phyloP scores from a whole-genome alignment of 768 basidiomycete species.

The Hemileccinum impolitum region DNA sequence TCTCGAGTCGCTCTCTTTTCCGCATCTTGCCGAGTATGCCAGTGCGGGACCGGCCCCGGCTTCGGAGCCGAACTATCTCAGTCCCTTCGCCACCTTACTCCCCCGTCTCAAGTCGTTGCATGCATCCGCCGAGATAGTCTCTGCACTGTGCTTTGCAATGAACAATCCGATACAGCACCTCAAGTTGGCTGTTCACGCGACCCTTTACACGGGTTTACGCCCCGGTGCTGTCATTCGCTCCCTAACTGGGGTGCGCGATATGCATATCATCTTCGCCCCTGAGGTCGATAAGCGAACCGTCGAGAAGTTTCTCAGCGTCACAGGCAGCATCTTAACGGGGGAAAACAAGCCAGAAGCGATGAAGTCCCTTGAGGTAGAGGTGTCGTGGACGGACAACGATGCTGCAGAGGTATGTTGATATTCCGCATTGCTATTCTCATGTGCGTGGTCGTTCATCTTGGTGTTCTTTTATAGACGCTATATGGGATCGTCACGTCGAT shows the following conservation, averaged over 20 bases:
- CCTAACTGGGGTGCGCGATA: conserved; percentile 25
- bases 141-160: conserved; percentile 17
- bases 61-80: neutral
- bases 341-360: conserved; percentile 10
- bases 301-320: conserved; percentile 28
- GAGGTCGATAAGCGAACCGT: conserved; percentile 33
- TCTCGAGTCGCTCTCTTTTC: conserved; percentile 28
- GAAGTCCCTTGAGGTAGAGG: conserved; percentile 27
- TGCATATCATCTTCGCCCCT: conserved; percentile 29
- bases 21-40: conserved; percentile 20
- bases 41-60: neutral
- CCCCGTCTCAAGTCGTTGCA: conserved; percentile 26
- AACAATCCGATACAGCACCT: conserved; percentile 18
- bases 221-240: conserved; percentile 26
- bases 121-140: conserved; percentile 25
- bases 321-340: conserved; percentile 21
- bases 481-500: conserved; percentile 29
- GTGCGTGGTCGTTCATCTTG: neutral
- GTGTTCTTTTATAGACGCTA: conserved; percentile 17
- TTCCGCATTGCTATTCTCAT: neutral
- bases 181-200: conserved; percentile 24
- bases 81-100: conserved; percentile 10
- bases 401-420: conserved; percentile 24
- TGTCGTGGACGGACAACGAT: conserved; percentile 25
- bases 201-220: conserved; percentile 29